phyloP scores from a whole-genome alignment of 2,329 filamentous ascomycete species.

The Paecilomyces sp. region DNA sequence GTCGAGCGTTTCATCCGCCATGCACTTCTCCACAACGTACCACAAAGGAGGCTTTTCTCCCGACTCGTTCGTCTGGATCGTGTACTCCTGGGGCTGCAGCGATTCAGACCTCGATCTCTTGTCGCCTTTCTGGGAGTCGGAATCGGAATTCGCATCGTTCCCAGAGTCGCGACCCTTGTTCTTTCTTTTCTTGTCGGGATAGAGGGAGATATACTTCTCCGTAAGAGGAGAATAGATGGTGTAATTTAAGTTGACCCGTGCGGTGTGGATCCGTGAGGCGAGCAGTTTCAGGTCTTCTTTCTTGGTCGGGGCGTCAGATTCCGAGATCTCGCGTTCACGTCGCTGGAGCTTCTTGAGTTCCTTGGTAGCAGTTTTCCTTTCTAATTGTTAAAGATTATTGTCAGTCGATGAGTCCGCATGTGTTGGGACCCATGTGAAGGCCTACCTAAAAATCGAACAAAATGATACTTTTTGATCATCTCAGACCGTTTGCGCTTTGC shows the following conservation, averaged over 20 bases:
- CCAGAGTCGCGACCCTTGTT: slow-evolving; percentile 14
- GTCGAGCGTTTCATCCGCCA: slow-evolving; percentile 36
- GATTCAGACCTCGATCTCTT: slow-evolving; percentile 7
- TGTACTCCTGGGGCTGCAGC: not conserved
- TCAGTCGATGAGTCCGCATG: not conserved
- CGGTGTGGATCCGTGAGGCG: slow-evolving; percentile 36
- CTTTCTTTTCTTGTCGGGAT: slow-evolving; percentile 29
- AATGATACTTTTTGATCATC: slow-evolving; percentile 57
- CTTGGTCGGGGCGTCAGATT: slow-evolving; percentile 21
- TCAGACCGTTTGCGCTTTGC: slow-evolving; percentile 44
- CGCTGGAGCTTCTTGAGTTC: slow-evolving; percentile 26
- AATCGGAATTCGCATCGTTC: slow-evolving; percentile 8
- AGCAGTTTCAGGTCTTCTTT: slow-evolving; percentile 17
- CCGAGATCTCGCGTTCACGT: slow-evolving; percentile 32
- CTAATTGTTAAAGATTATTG: slow-evolving; percentile 14
- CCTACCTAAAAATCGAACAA: slow-evolving; percentile 56
- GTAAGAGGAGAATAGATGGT: slow-evolving; percentile 55
- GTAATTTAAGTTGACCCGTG: slow-evolving; percentile 56
- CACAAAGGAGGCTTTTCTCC: slow-evolving; percentile 34
- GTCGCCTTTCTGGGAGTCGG: slow-evolving; percentile 12
- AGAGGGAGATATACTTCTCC: slow-evolving; percentile 54
- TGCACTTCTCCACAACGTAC: slow-evolving; percentile 37
- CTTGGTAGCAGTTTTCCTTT: slow-evolving; percentile 37
- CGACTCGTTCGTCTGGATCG: not conserved
- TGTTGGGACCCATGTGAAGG: not conserved